Base-by-base conservation (phyloP, 345 rosid species). In the Eucalyptus virginea region DNA sequence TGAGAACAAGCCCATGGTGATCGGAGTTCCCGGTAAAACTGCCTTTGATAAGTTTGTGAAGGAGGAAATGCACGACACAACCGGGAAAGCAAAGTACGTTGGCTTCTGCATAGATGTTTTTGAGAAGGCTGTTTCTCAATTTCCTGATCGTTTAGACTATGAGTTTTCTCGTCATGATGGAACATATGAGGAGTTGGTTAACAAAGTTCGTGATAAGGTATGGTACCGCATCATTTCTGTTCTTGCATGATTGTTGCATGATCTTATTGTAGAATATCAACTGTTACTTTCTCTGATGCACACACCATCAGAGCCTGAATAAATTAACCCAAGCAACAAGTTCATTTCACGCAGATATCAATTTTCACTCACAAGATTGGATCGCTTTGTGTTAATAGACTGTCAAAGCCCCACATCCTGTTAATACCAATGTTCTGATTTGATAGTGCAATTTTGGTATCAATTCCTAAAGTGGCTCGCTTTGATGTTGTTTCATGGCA, bases 101-200 rank as follows among this genome's bases (percentile, higher is more conserved):
- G 96, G 97, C 32, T 94, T 92, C 50, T 94, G 96, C 92, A 92
- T 95, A 34, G 88, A 91, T 10, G 94, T 95, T 48, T 95, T 95
- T 48, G 0, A 86, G 8, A 18, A 89, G 89, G 89, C 93, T 51
- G 86, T 45, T 10, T 1, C 5, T 34, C 30, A 86, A 90, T 67
- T 89, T 24, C 24, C 93, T 92, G 77, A 17, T 17, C 0, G 3
- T 60, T 88, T 95, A 9, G 86, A 90, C 13, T 92, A 88, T 58
- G 65, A n/a, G 37, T 92, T 95, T 65, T 18, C 3, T n/a, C 88
- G 89, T 32, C 56, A 90, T 47, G 21, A 92, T 23, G 94, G 94
- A 86, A 90, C 90, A 14, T 94, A 95, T 30, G 93, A 91, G n/a
- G 92, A 92, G 3, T 89, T 95, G 87, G 89, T 94, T 83, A 2